Conservation (phyloP, 345 rosid genomes). For the Gossypium mustelinum region DNA sequence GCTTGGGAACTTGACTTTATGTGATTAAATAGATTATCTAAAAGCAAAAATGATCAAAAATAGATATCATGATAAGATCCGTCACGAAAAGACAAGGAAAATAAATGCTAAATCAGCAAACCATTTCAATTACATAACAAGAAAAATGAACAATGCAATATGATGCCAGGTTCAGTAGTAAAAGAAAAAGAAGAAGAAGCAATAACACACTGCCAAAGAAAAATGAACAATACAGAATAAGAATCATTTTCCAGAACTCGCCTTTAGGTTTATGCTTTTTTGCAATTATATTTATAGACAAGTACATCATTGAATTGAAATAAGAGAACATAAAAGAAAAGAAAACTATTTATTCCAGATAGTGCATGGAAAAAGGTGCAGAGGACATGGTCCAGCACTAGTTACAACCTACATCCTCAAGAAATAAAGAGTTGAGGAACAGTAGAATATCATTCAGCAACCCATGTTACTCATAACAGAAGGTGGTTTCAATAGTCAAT, state of each 20-base stretch:
- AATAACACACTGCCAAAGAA: not conserved
- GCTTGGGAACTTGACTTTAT: slow-evolving; percentile 42
- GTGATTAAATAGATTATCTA: slow-evolving; percentile 50
- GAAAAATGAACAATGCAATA: slow-evolving; percentile 1
- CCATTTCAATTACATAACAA: not conserved
- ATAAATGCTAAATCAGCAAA: not conserved
- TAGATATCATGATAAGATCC: not conserved
- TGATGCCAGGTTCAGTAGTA: not conserved
- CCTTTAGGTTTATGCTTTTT: not conserved
- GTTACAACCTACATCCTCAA: not conserved
- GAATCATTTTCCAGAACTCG: not conserved
- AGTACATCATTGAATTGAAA: not conserved
- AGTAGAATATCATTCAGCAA: not conserved
- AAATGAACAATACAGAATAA: not conserved
- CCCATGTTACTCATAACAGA: not conserved
- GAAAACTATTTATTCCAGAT: not conserved
- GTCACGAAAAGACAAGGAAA: not conserved
- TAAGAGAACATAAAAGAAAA: not conserved
- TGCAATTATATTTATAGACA: not conserved
- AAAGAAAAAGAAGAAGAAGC: not conserved
- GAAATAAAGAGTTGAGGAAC: not conserved
- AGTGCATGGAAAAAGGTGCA: not conserved
- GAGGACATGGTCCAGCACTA: not conserved
- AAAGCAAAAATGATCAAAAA: slow-evolving; percentile 3
- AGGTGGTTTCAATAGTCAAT: not conserved